Percentiles rank a stretch among this genome's conserved stretches.
Conservation (phyloP, 2,329 filamentous ascomycete genomes). For the Aureobasidium leucospermi region DNA sequence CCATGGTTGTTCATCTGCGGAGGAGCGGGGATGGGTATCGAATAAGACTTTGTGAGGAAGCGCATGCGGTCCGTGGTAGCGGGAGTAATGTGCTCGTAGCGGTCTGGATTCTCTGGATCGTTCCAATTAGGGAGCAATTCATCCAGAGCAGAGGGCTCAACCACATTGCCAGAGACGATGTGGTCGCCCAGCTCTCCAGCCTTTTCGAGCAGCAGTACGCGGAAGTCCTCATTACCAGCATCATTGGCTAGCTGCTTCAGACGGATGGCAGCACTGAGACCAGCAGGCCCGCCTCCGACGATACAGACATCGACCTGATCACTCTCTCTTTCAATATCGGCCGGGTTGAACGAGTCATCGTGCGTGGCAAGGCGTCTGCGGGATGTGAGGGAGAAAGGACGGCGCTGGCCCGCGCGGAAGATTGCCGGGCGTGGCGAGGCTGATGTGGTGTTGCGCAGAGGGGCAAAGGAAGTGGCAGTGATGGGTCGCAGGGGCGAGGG, state of each 20-base stretch:
- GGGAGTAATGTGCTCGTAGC: slow-evolving; percentile 81
- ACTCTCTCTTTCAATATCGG: slow-evolving; percentile 70
- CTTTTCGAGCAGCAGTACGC: slow-evolving; percentile 89
- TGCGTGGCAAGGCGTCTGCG: slow-evolving; percentile 28
- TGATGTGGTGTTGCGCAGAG: background rate
- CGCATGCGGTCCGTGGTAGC: slow-evolving; percentile 83
- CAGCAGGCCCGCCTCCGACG: slow-evolving; percentile 89
- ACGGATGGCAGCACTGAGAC: slow-evolving; percentile 84
- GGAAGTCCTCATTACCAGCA: slow-evolving; percentile 90
- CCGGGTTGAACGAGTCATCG: slow-evolving; percentile 37
- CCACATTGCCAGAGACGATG: slow-evolving; percentile 90
- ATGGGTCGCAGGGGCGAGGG: slow-evolving; percentile 12
- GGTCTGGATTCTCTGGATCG: slow-evolving; percentile 74
- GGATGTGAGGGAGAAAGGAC: slow-evolving; percentile 25
- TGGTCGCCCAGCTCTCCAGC: slow-evolving; percentile 91
- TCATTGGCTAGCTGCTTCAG: slow-evolving; percentile 93
- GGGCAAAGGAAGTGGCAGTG: slow-evolving; percentile 12
- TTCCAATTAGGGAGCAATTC: slow-evolving; percentile 94
- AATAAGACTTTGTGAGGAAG: slow-evolving; percentile 74
- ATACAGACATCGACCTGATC: slow-evolving; percentile 97
- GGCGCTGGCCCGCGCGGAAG: slow-evolving; percentile 29
- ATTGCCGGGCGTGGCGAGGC: slow-evolving; percentile 25
- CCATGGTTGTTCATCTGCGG: slow-evolving; percentile 98
- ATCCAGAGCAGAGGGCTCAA: slow-evolving; percentile 79
- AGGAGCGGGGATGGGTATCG: slow-evolving; percentile 76